Base-by-base conservation (phyloP, 306 rosid genomes). In the Quercus bicolor region DNA sequence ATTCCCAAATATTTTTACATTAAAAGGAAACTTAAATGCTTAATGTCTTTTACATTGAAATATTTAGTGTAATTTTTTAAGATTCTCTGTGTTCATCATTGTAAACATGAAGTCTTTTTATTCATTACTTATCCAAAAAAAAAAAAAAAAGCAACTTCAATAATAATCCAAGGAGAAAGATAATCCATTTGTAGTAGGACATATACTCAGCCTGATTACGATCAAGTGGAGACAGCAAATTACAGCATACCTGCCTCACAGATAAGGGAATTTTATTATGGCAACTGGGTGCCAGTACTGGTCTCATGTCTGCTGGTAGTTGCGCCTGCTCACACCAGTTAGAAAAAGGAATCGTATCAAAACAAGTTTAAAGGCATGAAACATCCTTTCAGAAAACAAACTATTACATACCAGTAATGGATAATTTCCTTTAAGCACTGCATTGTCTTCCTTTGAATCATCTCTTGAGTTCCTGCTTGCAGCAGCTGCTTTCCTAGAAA, bases 301-400 rank as follows among this genome's bases (percentile, higher is more conserved):
- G 99, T 87, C 96, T 89, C 99, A 91, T 93, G 64, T 95, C 94
- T 53, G 84, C 77, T 70, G 99, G 98, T 77, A 95, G 82, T 72
- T 91, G 97, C 75, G 96, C 98, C 99, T 95, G 88, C 77, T 69
- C 89, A 85, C 72, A 87, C 80, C 72, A 82, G 78, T 76, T 80
- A 82, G 75, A 82, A 77, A 83, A 82, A 70, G 43, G 20, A 86
- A 80, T 64, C n/a, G 52, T 10, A 77, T 56, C 77, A 82, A 26
- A 72, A 64, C 52, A 53, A 13, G 19, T 45, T 51, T 68, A 59
- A 73, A 53, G 68, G 52, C 82, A 75, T 60, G 77, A 78, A 85
- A 15, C 55, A 74, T 24, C 28, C 40, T 60, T 37, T 56, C 34
- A 81, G 74, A 79, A 64, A 65, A 64, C 28, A 68, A 82, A 71